phyloP scores from a whole-genome alignment of 148 eudicot species.

The Rhododendron henanense region DNA sequence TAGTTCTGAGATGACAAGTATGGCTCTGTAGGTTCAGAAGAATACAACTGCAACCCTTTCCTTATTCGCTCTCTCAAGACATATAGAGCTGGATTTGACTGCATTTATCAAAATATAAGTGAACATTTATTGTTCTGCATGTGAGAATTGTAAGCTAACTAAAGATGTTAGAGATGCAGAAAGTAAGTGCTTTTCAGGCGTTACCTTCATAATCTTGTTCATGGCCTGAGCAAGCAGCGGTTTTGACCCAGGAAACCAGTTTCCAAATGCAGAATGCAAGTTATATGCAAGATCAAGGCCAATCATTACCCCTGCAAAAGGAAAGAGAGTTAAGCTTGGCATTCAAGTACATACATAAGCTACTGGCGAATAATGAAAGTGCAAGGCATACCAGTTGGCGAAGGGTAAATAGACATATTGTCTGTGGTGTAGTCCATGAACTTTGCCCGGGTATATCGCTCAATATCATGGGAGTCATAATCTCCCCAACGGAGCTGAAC shows the following conservation, averaged over 20 bases:
- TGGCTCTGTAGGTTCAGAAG: constrained; percentile 99
- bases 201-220: constrained; percentile 99
- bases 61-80: constrained; percentile 95
- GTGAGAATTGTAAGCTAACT: neutral
- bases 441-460: constrained; percentile 95
- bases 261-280: constrained; percentile 99
- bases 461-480: constrained; percentile 98
- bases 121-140: constrained; percentile 2
- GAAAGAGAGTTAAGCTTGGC: neutral
- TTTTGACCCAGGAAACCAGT: constrained; percentile 99
- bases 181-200: neutral
- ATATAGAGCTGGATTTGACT: constrained; percentile 98
- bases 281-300: constrained; percentile 96
- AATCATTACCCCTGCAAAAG: constrained; percentile 81
- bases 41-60: constrained; percentile 96
- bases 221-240: constrained; percentile 97
- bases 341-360: neutral
- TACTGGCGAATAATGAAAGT: neutral
- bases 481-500: constrained; percentile 99
- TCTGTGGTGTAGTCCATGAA: constrained; percentile 99
- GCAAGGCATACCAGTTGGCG: constrained; percentile 61
- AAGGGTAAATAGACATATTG: constrained; percentile 98
- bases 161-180: neutral
- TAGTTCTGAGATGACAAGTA: constrained; percentile 96
- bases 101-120: constrained; percentile 23